A percentile compares a stretch with the other conserved stretches of the same genome.
Conservation (phyloP, 2,329 filamentous ascomycete species). For the Exophiala sp. region DNA sequence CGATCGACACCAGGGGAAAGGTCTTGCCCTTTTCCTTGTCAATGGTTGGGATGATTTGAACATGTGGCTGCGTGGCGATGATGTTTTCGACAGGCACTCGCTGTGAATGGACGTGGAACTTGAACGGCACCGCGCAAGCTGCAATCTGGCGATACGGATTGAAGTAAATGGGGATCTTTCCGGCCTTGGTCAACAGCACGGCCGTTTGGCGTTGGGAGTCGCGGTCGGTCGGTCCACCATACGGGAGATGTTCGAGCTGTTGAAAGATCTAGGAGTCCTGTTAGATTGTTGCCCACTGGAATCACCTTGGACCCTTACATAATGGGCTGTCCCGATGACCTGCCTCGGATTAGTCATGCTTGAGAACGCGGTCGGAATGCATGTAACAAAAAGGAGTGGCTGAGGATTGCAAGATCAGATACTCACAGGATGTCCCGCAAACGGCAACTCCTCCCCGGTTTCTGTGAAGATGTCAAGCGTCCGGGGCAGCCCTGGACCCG, state of each 20-base stretch:
- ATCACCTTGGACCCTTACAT: slow-evolving; percentile 33
- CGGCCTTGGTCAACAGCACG: slow-evolving; percentile 37
- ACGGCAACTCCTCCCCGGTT: slow-evolving; percentile 49
- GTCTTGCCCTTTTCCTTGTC: slow-evolving; percentile 30
- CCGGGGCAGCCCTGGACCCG: slow-evolving; percentile 35
- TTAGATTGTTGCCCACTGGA: not conserved
- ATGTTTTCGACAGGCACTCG: slow-evolving; percentile 31
- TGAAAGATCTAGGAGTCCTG: slow-evolving; percentile 11
- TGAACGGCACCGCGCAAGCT: slow-evolving; percentile 60
- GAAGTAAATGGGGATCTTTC: slow-evolving; percentile 41
- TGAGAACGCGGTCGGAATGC: too few species aligned
- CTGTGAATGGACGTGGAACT: slow-evolving; percentile 55
- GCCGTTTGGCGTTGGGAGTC: slow-evolving; percentile 24
- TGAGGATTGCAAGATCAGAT: not conserved
- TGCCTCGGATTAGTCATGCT: slow-evolving; percentile 2
- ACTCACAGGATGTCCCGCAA: slow-evolving; percentile 53
- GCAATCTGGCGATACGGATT: slow-evolving; percentile 42
- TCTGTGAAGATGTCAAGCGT: slow-evolving; percentile 56
- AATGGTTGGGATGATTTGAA: slow-evolving; percentile 28
- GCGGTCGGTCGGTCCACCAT: slow-evolving; percentile 16
- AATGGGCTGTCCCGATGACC: slow-evolving; percentile 52
- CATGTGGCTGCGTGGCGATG: slow-evolving; percentile 29
- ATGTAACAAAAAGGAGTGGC: too few species aligned
- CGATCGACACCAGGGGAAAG: slow-evolving; percentile 56
- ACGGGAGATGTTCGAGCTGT: slow-evolving; percentile 14